Percentiles rank a stretch among this genome's conserved stretches.
These are phyloP conservation scores for Calonectria hongkongensis DNA, from an alignment of 2,329 filamentous ascomycete species.

Conservation along the genomic window DNA sequence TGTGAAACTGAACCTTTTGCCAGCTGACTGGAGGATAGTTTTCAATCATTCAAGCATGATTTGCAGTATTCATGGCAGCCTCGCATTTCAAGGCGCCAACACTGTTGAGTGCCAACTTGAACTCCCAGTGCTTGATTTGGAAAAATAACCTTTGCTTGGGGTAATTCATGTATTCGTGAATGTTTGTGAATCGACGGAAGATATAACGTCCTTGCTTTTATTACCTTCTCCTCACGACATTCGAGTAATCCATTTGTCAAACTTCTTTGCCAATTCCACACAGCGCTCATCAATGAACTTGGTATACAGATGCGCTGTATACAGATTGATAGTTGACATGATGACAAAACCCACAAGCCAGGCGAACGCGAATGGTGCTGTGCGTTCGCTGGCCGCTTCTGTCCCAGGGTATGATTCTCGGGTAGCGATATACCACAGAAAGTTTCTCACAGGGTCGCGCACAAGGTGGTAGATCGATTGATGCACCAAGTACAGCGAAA, in stretches of 20 bases:
- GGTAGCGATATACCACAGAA: conserved; percentile 33
- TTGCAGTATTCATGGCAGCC: no score
- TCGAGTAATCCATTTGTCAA: conserved; percentile 34
- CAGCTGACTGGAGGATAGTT: no score
- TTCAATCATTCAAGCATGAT: no score
- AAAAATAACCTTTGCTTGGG: no score
- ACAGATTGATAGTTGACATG: conserved; percentile 36
- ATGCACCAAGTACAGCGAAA: conserved; percentile 40
- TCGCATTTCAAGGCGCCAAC: no score
- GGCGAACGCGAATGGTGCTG: conserved; percentile 32
- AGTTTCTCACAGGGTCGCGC: conserved; percentile 32
- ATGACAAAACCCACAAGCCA: conserved; percentile 34
- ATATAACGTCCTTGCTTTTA: no score
- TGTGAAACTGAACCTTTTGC: no score
- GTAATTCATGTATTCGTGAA: no score
- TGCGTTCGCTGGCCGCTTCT: conserved; percentile 23
- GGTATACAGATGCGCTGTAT: conserved; percentile 36
- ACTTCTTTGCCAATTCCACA: conserved; percentile 35
- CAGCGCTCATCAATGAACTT: conserved; percentile 38
- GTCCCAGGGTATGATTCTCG: conserved; percentile 33
- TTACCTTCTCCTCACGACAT: not conserved
- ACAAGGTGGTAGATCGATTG: conserved; percentile 40
- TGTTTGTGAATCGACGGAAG: no score
- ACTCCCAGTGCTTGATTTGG: no score
- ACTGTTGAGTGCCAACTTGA: no score